Conservation (phyloP, 768 basidiomycete genomes). For the Lactarius sanguifluus region DNA sequence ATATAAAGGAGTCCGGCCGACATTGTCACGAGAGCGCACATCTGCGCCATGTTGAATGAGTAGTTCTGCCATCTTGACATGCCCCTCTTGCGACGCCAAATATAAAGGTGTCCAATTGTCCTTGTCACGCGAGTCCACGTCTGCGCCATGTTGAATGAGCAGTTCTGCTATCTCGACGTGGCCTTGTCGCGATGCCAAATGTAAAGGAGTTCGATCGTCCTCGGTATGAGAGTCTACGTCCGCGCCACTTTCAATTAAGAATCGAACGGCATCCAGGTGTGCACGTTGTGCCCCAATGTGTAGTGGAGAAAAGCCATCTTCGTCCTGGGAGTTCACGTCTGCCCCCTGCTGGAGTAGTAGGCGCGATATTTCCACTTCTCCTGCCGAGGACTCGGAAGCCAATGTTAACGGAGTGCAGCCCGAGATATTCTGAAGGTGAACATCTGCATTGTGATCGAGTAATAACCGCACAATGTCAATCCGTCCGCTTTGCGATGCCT, state of each 20-base stretch:
- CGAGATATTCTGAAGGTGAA: not conserved
- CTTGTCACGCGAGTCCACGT: not conserved
- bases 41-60: too few species aligned
- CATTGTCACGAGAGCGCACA: too few species aligned
- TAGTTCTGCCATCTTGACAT: too few species aligned
- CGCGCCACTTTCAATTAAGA: not conserved
- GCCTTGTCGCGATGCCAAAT: too few species aligned
- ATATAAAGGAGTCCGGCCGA: too few species aligned
- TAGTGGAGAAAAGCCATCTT: not conserved
- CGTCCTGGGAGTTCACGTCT: not conserved
- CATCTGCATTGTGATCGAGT: slow-evolving; percentile 9
- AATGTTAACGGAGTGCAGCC: not conserved
- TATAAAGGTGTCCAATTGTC: too few species aligned
- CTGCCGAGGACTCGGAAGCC: not conserved
- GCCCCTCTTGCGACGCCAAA: too few species aligned
- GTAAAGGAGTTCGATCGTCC: too few species aligned
- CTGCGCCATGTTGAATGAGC: not conserved
- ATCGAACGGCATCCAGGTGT: not conserved
- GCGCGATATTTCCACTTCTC: not conserved
- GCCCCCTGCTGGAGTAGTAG: not conserved
- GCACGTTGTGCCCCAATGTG: not conserved
- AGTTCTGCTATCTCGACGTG: too few species aligned
- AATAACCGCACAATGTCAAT: not conserved
- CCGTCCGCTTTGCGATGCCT: not conserved
- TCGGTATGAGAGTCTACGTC: too few species aligned